A percentile compares a stretch with the other conserved stretches of the same genome.
Evolutionary conservation across 2,329 filamentous ascomycete genomes (phyloP).

Genomic region (Graphilbum sp.): DNA sequence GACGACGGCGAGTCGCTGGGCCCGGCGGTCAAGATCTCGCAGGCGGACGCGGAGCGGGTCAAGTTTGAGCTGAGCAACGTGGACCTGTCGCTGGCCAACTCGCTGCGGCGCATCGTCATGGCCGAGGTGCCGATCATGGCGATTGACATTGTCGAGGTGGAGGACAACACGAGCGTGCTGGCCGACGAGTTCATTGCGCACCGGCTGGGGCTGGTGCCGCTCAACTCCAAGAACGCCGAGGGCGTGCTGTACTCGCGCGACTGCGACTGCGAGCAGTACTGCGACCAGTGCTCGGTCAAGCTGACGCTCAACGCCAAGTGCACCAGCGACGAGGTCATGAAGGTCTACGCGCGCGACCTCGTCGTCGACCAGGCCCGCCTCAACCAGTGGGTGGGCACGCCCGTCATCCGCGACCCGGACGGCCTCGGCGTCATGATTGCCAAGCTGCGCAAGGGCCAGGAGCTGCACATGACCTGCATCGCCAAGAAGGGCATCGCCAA

Average conservation of each 20-base stretch:
- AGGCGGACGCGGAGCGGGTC: conserved; percentile 69
- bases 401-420: conserved; percentile 71
- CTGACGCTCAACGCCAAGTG: conserved; percentile 76
- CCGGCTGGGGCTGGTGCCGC: conserved; percentile 75
- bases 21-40: conserved; percentile 41
- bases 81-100: conserved; percentile 84
- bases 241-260: conserved; percentile 77
- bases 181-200: conserved; percentile 94
- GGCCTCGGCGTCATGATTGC: conserved; percentile 72
- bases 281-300: conserved; percentile 77
- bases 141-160: conserved; percentile 86
- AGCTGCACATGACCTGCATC: conserved; percentile 77
- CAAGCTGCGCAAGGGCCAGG: conserved; percentile 80
- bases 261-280: conserved; percentile 93
- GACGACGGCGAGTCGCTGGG: conserved; percentile 41
- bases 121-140: conserved; percentile 90
- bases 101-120: conserved; percentile 76
- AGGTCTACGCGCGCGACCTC: conserved; percentile 82
- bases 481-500: conserved; percentile 98
- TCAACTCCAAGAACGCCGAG: conserved; percentile 71
- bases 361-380: conserved; percentile 53
- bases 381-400: conserved; percentile 61
- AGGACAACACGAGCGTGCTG: conserved; percentile 86
- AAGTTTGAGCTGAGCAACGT: conserved; percentile 85
- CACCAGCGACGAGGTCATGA: conserved; percentile 75